A percentile compares a stretch with the other conserved stretches of the same genome.
Evolutionary conservation across 2,329 filamentous ascomycete species (phyloP).

Genomic region (Venturia oleaginea): DNA sequence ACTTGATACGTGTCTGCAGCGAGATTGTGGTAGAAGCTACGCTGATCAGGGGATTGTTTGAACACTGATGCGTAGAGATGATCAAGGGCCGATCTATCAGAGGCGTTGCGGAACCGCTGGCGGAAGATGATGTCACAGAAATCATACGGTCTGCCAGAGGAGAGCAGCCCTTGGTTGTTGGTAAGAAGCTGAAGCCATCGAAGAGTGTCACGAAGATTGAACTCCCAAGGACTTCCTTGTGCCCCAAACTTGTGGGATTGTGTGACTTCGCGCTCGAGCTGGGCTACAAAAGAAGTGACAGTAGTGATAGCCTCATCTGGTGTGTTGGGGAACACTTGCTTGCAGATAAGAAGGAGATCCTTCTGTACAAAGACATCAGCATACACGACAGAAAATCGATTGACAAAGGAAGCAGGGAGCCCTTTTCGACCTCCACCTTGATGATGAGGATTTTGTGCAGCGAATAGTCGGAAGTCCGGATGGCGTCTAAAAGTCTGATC

Average conservation of each 20-base stretch:
- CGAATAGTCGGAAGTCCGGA: slow-evolving; percentile 85
- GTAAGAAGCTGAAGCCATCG: slow-evolving; percentile 73
- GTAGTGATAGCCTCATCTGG: slow-evolving; percentile 49
- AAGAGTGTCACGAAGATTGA: slow-evolving; percentile 83
- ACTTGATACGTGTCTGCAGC: slow-evolving; percentile 62
- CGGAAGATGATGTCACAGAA: slow-evolving; percentile 75
- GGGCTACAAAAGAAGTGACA: slow-evolving; percentile 71
- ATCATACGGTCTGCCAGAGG: slow-evolving; percentile 52
- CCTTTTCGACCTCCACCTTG: slow-evolving; percentile 95
- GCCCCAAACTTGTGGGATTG: slow-evolving; percentile 45
- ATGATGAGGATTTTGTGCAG: slow-evolving; percentile 94
- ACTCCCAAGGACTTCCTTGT: slow-evolving; percentile 78
- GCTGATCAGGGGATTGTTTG: slow-evolving; percentile 29
- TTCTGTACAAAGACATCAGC: slow-evolving; percentile 78
- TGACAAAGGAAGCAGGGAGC: slow-evolving; percentile 89
- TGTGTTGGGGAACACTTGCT: slow-evolving; percentile 62
- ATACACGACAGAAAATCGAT: slow-evolving; percentile 96
- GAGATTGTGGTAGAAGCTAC: slow-evolving; percentile 63
- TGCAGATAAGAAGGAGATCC: slow-evolving; percentile 75
- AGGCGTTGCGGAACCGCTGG: slow-evolving; percentile 72
- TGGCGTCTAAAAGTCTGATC: slow-evolving; percentile 91
- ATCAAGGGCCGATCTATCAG: slow-evolving; percentile 58
- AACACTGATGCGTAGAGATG: slow-evolving; percentile 61
- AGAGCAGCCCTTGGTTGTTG: slow-evolving; percentile 50
- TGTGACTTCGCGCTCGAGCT: slow-evolving; percentile 64